Evolutionary conservation across 345 rosid genomes (phyloP).

Genomic region (Cardamine chenopodiifolia): DNA sequence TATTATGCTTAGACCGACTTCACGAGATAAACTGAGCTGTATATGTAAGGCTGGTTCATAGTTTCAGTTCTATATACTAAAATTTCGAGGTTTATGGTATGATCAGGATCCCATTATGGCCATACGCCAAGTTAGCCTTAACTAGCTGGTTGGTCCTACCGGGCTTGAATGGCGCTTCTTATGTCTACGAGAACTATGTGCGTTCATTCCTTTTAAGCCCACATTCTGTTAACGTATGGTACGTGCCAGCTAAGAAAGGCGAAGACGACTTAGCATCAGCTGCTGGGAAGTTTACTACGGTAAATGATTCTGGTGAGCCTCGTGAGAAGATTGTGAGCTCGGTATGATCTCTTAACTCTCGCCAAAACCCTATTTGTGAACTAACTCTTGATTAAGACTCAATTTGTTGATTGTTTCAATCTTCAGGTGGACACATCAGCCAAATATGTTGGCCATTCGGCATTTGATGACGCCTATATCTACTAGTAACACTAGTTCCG

Average conservation of each 20-base stretch:
- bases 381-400: background rate
- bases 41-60: background rate
- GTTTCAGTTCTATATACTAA: background rate
- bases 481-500: conserved; percentile 24
- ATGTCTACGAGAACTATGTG: conserved; percentile 69
- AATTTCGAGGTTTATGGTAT: conserved; percentile 6
- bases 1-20: background rate
- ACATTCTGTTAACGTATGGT: conserved; percentile 63
- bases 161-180: conserved; percentile 80
- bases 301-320: conserved; percentile 42
- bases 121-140: conserved; percentile 65
- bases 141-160: conserved; percentile 89
- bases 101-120: conserved; percentile 80
- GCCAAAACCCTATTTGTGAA: background rate
- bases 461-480: conserved; percentile 37
- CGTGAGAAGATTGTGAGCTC: conserved; percentile 56
- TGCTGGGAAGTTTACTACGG: conserved; percentile 59
- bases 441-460: conserved; percentile 39
- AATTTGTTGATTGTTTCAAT: background rate
- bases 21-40: background rate
- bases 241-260: conserved; percentile 66
- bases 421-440: conserved; percentile 41
- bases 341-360: conserved; percentile 23
- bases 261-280: conserved; percentile 69
- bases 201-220: conserved; percentile 76